These are phyloP conservation scores for Hirschfeldia incana DNA, from an alignment of 345 rosid genomes.

Conservation along the genomic window DNA sequence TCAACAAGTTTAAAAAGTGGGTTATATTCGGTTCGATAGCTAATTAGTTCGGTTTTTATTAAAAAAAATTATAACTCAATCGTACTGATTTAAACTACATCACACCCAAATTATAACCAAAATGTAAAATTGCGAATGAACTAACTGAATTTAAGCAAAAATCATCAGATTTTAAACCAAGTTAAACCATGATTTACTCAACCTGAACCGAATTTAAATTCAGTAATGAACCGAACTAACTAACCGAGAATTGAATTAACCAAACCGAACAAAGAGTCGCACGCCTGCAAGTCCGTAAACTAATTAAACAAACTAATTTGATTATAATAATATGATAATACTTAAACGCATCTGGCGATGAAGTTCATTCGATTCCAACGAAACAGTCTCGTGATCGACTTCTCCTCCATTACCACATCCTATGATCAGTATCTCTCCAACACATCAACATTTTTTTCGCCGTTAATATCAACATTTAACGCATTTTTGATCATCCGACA, in stretches of 20 bases:
- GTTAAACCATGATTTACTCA: too few species aligned
- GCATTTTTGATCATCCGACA: conserved; percentile 19
- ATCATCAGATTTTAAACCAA: too few species aligned
- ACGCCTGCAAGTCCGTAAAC: not conserved
- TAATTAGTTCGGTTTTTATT: too few species aligned
- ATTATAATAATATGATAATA: not conserved
- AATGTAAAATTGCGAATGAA: too few species aligned
- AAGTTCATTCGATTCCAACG: not conserved
- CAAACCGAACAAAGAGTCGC: not conserved
- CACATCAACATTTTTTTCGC: conserved; percentile 19
- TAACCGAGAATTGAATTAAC: not conserved
- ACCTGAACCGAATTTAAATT: too few species aligned
- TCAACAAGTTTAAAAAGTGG: not conserved
- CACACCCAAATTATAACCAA: too few species aligned
- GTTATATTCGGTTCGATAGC: not conserved
- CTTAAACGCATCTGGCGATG: conserved; percentile 20
- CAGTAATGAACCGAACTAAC: not conserved
- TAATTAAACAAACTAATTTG: not conserved
- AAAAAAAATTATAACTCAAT: too few species aligned
- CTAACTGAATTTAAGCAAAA: not conserved
- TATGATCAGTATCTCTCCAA: conserved; percentile 31
- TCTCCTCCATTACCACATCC: conserved; percentile 24
- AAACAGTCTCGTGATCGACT: conserved; percentile 28
- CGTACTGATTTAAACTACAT: too few species aligned
- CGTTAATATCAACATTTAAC: conserved; percentile 24